Conservation (phyloP, 1,139 yeast genomes). For the Kodamaea ohmeri region DNA sequence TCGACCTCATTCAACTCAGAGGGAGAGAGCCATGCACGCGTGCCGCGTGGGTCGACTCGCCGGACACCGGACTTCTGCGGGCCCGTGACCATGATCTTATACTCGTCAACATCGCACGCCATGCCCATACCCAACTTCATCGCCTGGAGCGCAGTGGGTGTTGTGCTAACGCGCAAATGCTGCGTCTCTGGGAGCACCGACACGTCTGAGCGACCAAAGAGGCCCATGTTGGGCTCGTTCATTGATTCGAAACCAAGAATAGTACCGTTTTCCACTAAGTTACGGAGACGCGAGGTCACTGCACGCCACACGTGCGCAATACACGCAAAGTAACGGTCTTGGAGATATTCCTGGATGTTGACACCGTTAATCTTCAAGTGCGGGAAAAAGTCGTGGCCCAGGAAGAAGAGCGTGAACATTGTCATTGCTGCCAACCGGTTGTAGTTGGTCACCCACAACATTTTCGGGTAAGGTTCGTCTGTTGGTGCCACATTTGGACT, state of each 20-base stretch:
- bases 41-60: conserved; percentile 65
- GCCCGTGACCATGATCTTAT: conserved; percentile 67
- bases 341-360: conserved; percentile 78
- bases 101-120: conserved; percentile 61
- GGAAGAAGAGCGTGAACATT: conserved; percentile 84
- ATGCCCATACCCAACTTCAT: conserved; percentile 71
- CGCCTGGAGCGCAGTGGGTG: conserved; percentile 64
- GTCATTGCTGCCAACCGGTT: conserved; percentile 70
- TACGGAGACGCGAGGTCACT: conserved; percentile 48
- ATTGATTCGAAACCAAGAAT: conserved; percentile 79
- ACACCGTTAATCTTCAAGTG: conserved; percentile 64
- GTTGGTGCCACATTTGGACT: no score
- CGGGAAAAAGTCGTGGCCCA: conserved; percentile 72
- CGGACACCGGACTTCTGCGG: conserved; percentile 61
- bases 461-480: conserved; percentile 59
- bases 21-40: conserved; percentile 62
- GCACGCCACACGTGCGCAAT: conserved; percentile 52
- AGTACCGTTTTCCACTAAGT: conserved; percentile 50
- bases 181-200: conserved; percentile 49
- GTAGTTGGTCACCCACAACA: conserved; percentile 94
- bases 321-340: conserved; percentile 58
- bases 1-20: conserved; percentile 46
- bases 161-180: conserved; percentile 60
- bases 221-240: conserved; percentile 81
- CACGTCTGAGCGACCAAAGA: conserved; percentile 53